These are phyloP conservation scores for Trichoderma sp. DNA, from an alignment of 2,329 filamentous ascomycete genomes.

Conservation along the genomic window DNA sequence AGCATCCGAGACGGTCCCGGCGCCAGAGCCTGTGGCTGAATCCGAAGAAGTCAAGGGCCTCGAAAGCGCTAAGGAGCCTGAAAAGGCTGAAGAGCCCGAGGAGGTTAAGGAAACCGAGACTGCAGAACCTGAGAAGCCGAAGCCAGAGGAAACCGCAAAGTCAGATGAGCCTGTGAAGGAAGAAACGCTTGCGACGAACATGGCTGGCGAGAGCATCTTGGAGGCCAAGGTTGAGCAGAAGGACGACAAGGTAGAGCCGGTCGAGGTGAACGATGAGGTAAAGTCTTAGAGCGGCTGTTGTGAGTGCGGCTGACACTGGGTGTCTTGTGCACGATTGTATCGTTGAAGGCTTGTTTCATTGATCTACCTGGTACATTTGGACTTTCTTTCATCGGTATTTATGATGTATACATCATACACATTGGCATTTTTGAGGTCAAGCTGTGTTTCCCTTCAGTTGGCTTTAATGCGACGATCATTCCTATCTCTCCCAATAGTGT, in stretches of 20 bases:
- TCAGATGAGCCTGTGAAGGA: conserved; percentile 19
- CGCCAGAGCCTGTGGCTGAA: background rate
- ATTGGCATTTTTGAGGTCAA: background rate
- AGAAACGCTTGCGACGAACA: conserved; percentile 42
- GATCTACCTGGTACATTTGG: background rate
- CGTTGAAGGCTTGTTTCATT: background rate
- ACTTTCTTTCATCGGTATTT: background rate
- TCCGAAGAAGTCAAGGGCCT: background rate
- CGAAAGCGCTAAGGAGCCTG: background rate
- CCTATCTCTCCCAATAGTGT: background rate
- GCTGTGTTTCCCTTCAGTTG: background rate
- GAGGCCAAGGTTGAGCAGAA: conserved; percentile 39
- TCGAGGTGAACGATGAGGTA: conserved; percentile 36
- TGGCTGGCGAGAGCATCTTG: conserved; percentile 45
- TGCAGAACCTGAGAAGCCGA: background rate
- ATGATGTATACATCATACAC: background rate
- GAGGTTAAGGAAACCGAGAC: background rate
- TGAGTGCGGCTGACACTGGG: background rate
- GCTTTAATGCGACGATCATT: background rate
- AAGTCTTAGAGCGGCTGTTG: background rate
- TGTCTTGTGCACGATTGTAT: background rate
- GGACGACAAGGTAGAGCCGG: conserved; percentile 37
- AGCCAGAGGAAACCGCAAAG: background rate
- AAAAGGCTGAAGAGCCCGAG: background rate
- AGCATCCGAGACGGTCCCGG: background rate